Evolutionary conservation across 1,139 yeast species (phyloP), one percentile per base, ranked within the genome.

Genomic region (Yamadazyma blattariae): DNA sequence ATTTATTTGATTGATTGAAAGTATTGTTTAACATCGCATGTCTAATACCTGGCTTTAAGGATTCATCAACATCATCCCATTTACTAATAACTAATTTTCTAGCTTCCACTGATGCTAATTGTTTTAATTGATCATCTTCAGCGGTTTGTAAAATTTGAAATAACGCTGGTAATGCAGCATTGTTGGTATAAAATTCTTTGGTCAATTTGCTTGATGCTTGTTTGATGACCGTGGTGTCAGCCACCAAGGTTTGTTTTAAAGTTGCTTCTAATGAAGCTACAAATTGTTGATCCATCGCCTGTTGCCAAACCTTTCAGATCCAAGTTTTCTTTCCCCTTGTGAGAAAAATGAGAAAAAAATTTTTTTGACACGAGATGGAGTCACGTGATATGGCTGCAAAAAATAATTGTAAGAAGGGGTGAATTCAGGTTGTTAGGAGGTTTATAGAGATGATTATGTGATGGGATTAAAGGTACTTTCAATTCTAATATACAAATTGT

Each of bases 71-170:
- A 3, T 37, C 37, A 27, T 70, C 77, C 98, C 98, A 92, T 54
- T 79, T 80, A 46, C 74, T 70, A 35, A 74, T 54, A 33, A 88
- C 79, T 55, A 85, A 76, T 62, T 94, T 92, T 65, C 96, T 80
- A 29, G 90, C 90, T 64, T 92, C 98, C 41, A 92, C 96, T 43
- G 97, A 95, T 13, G 97, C 95, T 46, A 92, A 72, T 62, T 89
- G 96, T 56, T 75, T 77, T 48, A 85, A 59, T 50, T 80, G 79
- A 41, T 72, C 78, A 47, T 77, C 79, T 27, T 69, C 66, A 45
- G 80, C 77, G 47, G 72, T 71, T 61, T 85, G 92, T 55, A 88
- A 73, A 46, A 92, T 77, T 54, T 86, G 95, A 49, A 92, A 68
- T 56, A 90, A 71, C 8, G 95, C 82, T 20, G 96, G 94, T 40